Percentiles rank a stretch among this genome's conserved stretches.
Evolutionary conservation across 2,329 filamentous ascomycete genomes (phyloP).

Genomic region (Aspergillus fumigatus): DNA sequence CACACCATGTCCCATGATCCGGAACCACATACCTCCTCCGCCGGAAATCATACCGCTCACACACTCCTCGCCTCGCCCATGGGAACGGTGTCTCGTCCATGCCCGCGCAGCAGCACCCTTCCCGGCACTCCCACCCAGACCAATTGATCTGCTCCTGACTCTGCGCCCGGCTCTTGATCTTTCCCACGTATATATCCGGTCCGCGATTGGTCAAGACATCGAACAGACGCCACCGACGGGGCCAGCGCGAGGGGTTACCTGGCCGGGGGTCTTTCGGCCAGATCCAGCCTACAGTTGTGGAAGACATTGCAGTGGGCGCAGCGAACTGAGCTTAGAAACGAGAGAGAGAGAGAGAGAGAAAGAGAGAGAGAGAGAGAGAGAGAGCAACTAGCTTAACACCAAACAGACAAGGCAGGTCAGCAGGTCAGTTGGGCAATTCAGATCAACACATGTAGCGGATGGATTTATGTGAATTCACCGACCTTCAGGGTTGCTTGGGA

Average conservation of each 20-base stretch:
- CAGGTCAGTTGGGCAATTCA: too few species aligned
- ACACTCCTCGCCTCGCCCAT: constrained; percentile 16
- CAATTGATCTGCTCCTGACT: not conserved
- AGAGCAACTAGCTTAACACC: too few species aligned
- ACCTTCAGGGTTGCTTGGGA: too few species aligned
- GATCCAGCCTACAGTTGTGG: constrained; percentile 24
- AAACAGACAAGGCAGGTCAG: too few species aligned
- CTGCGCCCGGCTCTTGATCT: constrained; percentile 7
- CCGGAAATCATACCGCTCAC: constrained; percentile 30
- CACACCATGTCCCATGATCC: constrained; percentile 26
- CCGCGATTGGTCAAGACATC: constrained; percentile 38
- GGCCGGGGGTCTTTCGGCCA: constrained; percentile 38
- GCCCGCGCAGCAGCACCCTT: not conserved
- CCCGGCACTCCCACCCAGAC: not conserved
- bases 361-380: too few species aligned
- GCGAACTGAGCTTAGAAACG: too few species aligned
- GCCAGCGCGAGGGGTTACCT: constrained; percentile 28
- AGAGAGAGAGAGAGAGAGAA: too few species aligned
- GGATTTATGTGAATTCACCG: too few species aligned
- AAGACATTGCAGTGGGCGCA: not conserved
- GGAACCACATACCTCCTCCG: constrained; percentile 27
- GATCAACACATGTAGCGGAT: too few species aligned
- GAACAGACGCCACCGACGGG: constrained; percentile 26
- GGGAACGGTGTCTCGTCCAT: constrained; percentile 13
- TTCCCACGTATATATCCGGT: constrained; percentile 41